Evolutionary conservation across 129 eudicot genomes (phyloP).

Genomic region (Chrysanthemum makinoi): DNA sequence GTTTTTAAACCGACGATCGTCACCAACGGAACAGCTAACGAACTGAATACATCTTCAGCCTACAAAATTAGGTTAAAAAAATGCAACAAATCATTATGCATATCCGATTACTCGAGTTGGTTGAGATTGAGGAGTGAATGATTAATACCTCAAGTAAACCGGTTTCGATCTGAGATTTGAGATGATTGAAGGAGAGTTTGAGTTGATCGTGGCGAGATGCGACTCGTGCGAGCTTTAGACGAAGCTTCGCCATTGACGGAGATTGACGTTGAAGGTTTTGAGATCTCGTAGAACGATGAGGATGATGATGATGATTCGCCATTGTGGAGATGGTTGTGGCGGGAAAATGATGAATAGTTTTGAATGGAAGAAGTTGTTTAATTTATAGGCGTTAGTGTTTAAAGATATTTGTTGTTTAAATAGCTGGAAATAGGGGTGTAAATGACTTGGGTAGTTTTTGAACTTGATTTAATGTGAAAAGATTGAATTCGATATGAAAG

Average conservation of each 20-base stretch:
- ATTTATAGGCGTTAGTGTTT: too few relatives aligned
- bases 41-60: slow-evolving; percentile 70
- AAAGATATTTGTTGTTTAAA: too few relatives aligned
- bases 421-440: too few relatives aligned
- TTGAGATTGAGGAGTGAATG: not conserved
- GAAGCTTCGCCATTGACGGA: slow-evolving; percentile 46
- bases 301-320: too few relatives aligned
- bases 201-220: slow-evolving; percentile 57
- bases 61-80: slow-evolving; percentile 9
- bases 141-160: slow-evolving; percentile 56
- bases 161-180: slow-evolving; percentile 56
- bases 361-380: too few relatives aligned
- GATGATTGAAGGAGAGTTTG: slow-evolving; percentile 57
- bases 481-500: too few relatives aligned
- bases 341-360: too few relatives aligned
- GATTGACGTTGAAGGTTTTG: not conserved
- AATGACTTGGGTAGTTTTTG: too few relatives aligned
- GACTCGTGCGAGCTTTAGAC: slow-evolving; percentile 42
- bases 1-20: slow-evolving; percentile 70
- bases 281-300: too few relatives aligned
- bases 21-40: slow-evolving; percentile 65
- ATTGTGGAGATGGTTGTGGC: too few relatives aligned
- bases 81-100: not conserved
- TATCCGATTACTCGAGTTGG: not conserved
- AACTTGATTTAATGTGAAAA: too few relatives aligned